phyloP scores from a whole-genome alignment of 306 rosid genomes.

The Pyrus pyrifolia region DNA sequence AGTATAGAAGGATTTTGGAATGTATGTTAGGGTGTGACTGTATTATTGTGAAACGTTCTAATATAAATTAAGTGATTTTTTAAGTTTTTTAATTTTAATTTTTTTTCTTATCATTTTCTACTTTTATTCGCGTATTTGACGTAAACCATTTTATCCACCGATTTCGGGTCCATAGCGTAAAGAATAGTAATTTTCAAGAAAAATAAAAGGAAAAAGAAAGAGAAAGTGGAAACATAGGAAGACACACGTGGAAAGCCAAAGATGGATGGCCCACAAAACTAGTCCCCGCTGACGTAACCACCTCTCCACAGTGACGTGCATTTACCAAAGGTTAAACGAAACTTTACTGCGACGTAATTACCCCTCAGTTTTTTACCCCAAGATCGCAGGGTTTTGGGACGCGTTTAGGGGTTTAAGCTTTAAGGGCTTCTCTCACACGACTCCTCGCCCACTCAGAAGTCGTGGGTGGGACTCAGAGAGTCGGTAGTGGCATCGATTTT shows the following conservation, averaged over 20 bases:
- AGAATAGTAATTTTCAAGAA: too few species aligned
- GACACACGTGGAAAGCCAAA: not conserved
- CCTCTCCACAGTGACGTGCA: not conserved
- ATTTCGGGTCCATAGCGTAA: too few species aligned
- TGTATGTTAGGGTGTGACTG: too few species aligned
- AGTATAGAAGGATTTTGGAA: too few species aligned
- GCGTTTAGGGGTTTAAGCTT: constrained; percentile 30
- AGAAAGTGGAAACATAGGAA: not conserved
- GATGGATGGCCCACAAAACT: not conserved
- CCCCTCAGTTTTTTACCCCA: not conserved
- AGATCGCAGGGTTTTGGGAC: constrained; percentile 20
- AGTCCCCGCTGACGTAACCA: not conserved
- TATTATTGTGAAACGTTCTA: too few species aligned
- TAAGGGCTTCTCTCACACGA: constrained; percentile 5
- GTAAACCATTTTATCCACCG: too few species aligned
- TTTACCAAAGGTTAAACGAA: not conserved
- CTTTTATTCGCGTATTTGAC: too few species aligned
- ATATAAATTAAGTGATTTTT: too few species aligned
- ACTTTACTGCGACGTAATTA: not conserved
- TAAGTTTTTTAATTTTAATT: too few species aligned
- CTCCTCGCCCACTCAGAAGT: not conserved
- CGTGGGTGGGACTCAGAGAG: not conserved
- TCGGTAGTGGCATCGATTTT: not conserved
- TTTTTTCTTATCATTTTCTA: too few species aligned
- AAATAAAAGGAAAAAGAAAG: not conserved